Evolutionary conservation across 495 filamentous ascomycete genomes (phyloP), one percentile per base, ranked within the genome.

Genomic region (Penicillium herquei): DNA sequence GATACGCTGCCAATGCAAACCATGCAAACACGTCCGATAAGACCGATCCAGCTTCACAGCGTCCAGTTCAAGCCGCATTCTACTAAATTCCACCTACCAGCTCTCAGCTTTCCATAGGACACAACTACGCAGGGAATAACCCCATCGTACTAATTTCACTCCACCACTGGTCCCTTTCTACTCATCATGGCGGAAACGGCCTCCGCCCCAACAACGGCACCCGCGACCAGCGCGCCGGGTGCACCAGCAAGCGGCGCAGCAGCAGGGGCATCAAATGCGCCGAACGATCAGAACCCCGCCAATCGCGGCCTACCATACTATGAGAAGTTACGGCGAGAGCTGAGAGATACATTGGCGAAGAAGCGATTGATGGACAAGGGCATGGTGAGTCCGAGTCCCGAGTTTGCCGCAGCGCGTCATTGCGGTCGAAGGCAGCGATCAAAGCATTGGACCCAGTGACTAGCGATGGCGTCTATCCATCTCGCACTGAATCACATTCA

Each of bases 271-370:
- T 52, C 61, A 53, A 75, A 68, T 65, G 67, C 61, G 69, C 68
- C 67, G 18, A 42, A 53, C 31, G 63, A 70, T 7, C 66, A 62
- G 47, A 68, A 64, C 39, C 61, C 64, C 12, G 41, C 68, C 17
- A 78, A 74, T 61, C 72, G 81, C 59, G 75, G 79, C 30, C 59
- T 87, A 35, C 85, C 85, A 17, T 88, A 88, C 70, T 90, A 90
- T 61, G 87, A 90, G 70, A 87, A 87, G 63, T 73, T 90, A 13
- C 79, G 86, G 17, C 81, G 84, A 42, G 84, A 89, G 52, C 76
- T 90, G 13, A 78, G 87, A 26, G 85, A 87, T 31, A 83, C 84
- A 7, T 73, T 90, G 6, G 76, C 83, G 46, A 84, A 84, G 65
- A 90, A 90, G 69, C 76, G 84, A 12, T 53, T 80, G 17, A 79